Conservation (phyloP, 2,329 filamentous ascomycete genomes). For the Alternaria burnsii region DNA sequence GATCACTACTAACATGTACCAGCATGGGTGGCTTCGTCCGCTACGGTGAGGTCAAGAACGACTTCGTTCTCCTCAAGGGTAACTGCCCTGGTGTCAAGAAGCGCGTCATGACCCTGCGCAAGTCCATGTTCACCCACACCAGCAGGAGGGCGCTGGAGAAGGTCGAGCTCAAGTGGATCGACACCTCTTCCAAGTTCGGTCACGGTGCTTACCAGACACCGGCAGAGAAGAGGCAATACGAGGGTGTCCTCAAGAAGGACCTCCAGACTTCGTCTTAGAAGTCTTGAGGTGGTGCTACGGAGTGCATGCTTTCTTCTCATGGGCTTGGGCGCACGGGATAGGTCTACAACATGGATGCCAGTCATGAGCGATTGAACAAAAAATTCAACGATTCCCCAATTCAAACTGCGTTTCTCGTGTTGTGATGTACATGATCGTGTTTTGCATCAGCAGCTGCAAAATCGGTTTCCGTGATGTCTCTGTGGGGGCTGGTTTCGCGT, state of each 20-base stretch:
- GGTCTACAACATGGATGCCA: slow-evolving; percentile 44
- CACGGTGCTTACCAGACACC: slow-evolving; percentile 99
- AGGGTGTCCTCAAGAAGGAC: slow-evolving; percentile 99
- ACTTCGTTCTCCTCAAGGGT: slow-evolving; percentile 98
- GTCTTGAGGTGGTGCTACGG: slow-evolving; percentile 32
- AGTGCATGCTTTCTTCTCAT: slow-evolving; percentile 46
- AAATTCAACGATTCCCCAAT: slow-evolving; percentile 52
- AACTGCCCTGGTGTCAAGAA: slow-evolving; percentile 98
- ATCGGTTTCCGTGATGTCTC: not conserved
- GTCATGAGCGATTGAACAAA: slow-evolving; percentile 44
- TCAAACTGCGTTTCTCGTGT: slow-evolving; percentile 19
- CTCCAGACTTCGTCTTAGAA: slow-evolving; percentile 65
- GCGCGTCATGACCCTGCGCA: slow-evolving; percentile 97
- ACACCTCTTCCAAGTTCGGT: slow-evolving; percentile 99
- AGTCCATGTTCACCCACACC: slow-evolving; percentile 98
- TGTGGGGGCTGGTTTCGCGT: not conserved
- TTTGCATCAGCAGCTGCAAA: not conserved
- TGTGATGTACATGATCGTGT: not conserved
- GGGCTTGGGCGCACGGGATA: slow-evolving; percentile 50
- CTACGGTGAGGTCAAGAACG: slow-evolving; percentile 99
- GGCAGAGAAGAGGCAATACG: slow-evolving; percentile 96
- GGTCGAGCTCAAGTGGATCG: slow-evolving; percentile 99
- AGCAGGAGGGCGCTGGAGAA: slow-evolving; percentile 97
- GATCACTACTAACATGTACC: slow-evolving; percentile 52
- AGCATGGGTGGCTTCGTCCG: slow-evolving; percentile 99